Evolutionary conservation across 2,329 filamentous ascomycete species (phyloP).

Genomic region (Fusarium subglutinans): DNA sequence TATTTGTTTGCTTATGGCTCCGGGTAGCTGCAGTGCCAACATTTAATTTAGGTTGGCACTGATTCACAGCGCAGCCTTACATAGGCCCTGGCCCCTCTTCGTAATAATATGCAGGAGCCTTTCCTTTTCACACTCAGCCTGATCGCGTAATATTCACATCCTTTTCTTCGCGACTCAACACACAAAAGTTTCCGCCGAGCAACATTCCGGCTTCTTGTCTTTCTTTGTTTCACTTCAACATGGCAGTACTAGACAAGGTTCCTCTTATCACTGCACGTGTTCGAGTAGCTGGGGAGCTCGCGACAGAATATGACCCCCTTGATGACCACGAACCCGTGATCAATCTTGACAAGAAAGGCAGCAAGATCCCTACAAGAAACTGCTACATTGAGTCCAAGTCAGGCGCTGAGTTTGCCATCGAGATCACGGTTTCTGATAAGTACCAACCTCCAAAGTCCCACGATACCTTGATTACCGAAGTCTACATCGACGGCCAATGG

Average conservation of each 20-base stretch:
- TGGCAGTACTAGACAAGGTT: slow-evolving; percentile 35
- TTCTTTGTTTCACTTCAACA: background rate
- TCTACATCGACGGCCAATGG: slow-evolving; percentile 9
- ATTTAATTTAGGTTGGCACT: background rate
- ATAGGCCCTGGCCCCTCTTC: background rate
- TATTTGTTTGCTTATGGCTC: background rate
- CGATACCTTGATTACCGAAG: too few relatives aligned
- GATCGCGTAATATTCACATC: background rate
- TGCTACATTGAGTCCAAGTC: slow-evolving; percentile 41
- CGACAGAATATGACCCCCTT: slow-evolving; percentile 32
- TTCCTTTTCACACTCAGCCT: background rate
- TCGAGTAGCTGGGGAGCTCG: slow-evolving; percentile 25
- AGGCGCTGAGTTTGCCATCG: slow-evolving; percentile 27
- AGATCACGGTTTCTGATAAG: background rate
- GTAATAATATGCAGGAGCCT: background rate
- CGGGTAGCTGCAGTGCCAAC: background rate
- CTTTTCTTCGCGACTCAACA: background rate
- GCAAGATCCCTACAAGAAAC: background rate
- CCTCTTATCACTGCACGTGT: slow-evolving; percentile 30
- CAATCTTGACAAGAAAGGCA: background rate
- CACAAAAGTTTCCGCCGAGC: accelerated
- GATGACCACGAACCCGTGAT: background rate
- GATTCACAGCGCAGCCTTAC: background rate
- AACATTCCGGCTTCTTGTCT: background rate
- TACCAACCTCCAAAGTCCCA: background rate